Base-by-base conservation (phyloP, 805 yeast genomes). In the Cyberlindnera sargentensis region DNA sequence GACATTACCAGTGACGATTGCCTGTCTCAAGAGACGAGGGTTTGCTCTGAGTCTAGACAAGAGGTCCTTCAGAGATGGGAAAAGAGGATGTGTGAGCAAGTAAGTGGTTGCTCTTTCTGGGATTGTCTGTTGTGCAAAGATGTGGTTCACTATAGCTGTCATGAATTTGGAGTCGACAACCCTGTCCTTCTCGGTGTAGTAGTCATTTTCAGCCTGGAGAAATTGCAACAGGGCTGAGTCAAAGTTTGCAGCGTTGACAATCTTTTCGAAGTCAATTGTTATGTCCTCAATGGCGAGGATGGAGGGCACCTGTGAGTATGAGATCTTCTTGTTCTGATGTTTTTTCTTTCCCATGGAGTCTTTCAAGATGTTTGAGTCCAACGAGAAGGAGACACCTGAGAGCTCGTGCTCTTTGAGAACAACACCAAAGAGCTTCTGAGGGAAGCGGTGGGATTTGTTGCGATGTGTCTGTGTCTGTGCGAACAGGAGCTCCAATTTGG, bases 21-120 rank as follows among this genome's bases (percentile, higher is more conserved):
- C 91, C 61, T 85, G 95, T 63, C 88, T 78, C 61, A 83, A 72
- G 45, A 89, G 70, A 47, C 84, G 75, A 32, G 87, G 81, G 46
- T 74, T 70, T 8, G 73, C 63, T 37, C 72, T 70, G 27, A 87
- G 66, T 34, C 64, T 67, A 11, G 68, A 57, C 36, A 91, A 63
- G 37, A 90, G 60, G 2, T 79, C 80, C 4, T 65, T 62, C 8
- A 86, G 69, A 47, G 71, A 74, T 8, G 97, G 96, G 63, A 83
- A 89, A 20, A 87, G 65, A 15, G 96, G 96, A 65, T 91, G 95
- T 3, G 96, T 84, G 48, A 91, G 69, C 31, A 90, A 69, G 57
- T 86, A 90, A 1, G 83, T 75, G 39, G 87, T 62, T 3, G 88
- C 70, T 39, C 64, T 64, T 53, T 81, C 80, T 24, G 57, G 56